Evolutionary conservation across 352 stramenopile species (phyloP).

Genomic region (Stephanocyclus meneghinianus): DNA sequence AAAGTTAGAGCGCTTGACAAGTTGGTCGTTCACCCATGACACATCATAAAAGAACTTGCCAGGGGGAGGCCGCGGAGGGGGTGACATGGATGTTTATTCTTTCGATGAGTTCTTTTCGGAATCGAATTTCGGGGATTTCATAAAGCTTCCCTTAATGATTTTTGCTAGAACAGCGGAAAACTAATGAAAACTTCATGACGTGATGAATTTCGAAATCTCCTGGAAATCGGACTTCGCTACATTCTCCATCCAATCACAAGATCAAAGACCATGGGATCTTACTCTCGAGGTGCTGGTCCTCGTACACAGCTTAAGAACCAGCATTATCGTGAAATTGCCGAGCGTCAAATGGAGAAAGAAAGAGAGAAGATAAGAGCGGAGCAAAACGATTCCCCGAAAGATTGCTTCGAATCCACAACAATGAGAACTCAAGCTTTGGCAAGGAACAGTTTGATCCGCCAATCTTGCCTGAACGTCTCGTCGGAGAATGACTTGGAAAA

Average conservation of each 20-base stretch:
- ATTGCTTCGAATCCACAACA: conserved; percentile 10
- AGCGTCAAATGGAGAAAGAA: neutral
- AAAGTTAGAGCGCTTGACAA: neutral
- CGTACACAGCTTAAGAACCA: conserved; percentile 5
- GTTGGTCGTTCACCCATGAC: neutral
- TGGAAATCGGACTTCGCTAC: neutral
- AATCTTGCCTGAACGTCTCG: conserved; percentile 15
- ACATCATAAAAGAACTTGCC: neutral
- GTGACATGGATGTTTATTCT: neutral
- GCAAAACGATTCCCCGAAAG: conserved; percentile 5
- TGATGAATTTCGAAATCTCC: too few species aligned
- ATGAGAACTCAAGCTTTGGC: conserved; percentile 4
- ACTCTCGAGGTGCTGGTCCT: neutral
- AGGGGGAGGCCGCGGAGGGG: conserved; percentile 8
- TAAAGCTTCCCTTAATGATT: too few species aligned
- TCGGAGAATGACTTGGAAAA: conserved; percentile 23
- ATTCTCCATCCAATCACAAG: neutral
- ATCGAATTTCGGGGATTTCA: neutral
- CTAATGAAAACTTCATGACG: too few species aligned
- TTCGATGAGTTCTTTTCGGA: neutral
- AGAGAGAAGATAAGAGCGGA: neutral
- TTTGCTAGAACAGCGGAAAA: too few species aligned
- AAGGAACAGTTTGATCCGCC: neutral
- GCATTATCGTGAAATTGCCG: conserved; percentile 13
- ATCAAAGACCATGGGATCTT: neutral